These are phyloP conservation scores for Plantago rigida DNA, from an alignment of 305 asterid species.

Conservation along the genomic window DNA sequence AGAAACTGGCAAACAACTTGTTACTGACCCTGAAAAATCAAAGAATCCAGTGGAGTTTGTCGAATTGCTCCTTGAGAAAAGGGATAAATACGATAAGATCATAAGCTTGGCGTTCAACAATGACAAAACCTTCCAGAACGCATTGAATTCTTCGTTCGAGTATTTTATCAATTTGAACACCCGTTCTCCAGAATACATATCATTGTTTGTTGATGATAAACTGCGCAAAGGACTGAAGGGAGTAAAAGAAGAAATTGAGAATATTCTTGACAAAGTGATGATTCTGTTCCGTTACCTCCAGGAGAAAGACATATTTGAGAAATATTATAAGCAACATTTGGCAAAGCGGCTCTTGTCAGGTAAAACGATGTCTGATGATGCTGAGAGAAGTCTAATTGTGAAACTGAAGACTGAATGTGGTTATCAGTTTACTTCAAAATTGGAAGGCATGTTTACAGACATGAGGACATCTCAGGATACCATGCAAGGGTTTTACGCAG, in stretches of 20 bases:
- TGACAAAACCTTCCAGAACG: constrained; percentile 72
- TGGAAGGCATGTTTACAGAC: constrained; percentile 82
- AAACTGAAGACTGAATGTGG: constrained; percentile 83
- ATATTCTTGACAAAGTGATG: constrained; percentile 71
- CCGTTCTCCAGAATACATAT: constrained; percentile 67
- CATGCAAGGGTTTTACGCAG: constrained; percentile 60
- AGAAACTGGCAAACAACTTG: constrained; percentile 52
- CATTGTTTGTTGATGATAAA: constrained; percentile 66
- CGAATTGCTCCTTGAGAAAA: constrained; percentile 44
- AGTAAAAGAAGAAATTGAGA: constrained; percentile 64
- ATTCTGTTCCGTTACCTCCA: constrained; percentile 68
- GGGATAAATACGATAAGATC: constrained; percentile 51
- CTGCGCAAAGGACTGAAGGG: constrained; percentile 75
- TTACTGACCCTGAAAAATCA: constrained; percentile 54
- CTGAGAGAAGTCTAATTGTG: constrained; percentile 67
- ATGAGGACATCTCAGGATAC: constrained; percentile 83
- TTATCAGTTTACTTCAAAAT: constrained; percentile 66
- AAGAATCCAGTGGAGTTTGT: constrained; percentile 56
- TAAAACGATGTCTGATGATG: constrained; percentile 69
- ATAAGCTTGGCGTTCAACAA: constrained; percentile 48
- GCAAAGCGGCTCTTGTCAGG: constrained; percentile 69
- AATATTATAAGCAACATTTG: constrained; percentile 73
- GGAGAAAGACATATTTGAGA: constrained; percentile 78
- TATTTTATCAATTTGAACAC: constrained; percentile 63
- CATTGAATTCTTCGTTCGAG: constrained; percentile 68